Conservation (phyloP, 345 rosid genomes). For the Reutealis trisperma region DNA sequence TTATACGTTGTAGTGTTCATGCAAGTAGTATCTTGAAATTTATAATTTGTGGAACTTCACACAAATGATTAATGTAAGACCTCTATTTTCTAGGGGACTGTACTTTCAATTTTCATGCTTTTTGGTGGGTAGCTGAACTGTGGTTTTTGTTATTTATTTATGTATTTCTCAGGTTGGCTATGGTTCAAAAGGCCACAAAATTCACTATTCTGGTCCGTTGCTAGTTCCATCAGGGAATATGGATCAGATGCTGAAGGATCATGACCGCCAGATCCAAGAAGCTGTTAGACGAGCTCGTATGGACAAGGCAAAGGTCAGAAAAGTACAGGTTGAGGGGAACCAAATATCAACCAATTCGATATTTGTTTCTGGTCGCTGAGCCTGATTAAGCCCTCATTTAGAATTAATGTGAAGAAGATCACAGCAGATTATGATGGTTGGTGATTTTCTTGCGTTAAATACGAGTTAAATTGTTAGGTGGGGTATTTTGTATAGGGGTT, state of each 20-base stretch:
- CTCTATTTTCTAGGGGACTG: neutral
- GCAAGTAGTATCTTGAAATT: neutral
- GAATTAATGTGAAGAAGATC: constrained; percentile 19
- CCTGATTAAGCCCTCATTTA: constrained; percentile 21
- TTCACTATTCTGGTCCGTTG: constrained; percentile 94
- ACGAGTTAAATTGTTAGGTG: constrained; percentile 18
- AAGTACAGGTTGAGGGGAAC: constrained; percentile 60
- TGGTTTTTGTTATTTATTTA: constrained; percentile 9
- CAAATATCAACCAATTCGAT: constrained; percentile 62
- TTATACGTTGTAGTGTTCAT: neutral
- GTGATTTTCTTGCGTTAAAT: constrained; percentile 28
- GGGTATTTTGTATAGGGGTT: constrained; percentile 44
- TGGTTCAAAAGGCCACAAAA: constrained; percentile 90
- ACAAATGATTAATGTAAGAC: neutral
- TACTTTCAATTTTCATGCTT: neutral
- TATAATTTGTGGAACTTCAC: neutral
- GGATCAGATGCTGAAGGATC: constrained; percentile 97
- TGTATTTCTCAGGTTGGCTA: constrained; percentile 60
- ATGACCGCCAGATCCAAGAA: constrained; percentile 96
- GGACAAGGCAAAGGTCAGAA: constrained; percentile 81
- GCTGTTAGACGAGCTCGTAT: constrained; percentile 83
- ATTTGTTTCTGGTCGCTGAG: constrained; percentile 80
- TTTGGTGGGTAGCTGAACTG: neutral
- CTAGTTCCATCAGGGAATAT: constrained; percentile 79
- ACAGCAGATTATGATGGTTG: constrained; percentile 25